Percentiles rank a stretch among this genome's conserved stretches.
These are phyloP conservation scores for Globisporangium heterothallicum DNA, from an alignment of 352 stramenopile genomes.

Conservation along the genomic window DNA sequence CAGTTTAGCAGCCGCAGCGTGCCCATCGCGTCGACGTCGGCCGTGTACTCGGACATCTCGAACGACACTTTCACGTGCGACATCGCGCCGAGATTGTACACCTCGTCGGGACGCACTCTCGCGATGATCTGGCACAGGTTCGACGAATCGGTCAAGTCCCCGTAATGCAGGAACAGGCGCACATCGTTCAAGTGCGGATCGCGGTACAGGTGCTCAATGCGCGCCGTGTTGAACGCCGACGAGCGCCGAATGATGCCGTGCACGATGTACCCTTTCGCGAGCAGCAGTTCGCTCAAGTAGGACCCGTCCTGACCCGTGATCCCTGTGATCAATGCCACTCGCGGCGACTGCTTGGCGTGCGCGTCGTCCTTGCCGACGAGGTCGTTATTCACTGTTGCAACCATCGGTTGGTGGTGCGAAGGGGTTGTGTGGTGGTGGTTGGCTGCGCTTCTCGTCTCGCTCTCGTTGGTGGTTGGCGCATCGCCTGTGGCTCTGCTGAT, in stretches of 20 bases:
- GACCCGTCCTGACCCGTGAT: conserved; percentile 99
- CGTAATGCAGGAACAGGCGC: conserved; percentile 98
- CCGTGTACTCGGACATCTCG: conserved; percentile 99
- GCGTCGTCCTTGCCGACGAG: not conserved
- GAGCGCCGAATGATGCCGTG: conserved; percentile 96
- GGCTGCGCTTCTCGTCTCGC: no score
- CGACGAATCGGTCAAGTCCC: conserved; percentile 96
- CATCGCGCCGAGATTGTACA: conserved; percentile 99
- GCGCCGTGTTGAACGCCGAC: conserved; percentile 97
- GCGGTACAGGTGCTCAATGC: conserved; percentile 97
- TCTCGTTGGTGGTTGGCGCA: no score
- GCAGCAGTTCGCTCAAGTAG: conserved; percentile 96
- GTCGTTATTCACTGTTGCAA: not conserved
- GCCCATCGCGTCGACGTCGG: conserved; percentile 95
- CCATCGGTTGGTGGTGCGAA: no score
- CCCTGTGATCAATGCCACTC: conserved; percentile 93
- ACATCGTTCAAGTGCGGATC: conserved; percentile 93
- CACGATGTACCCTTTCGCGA: conserved; percentile 96
- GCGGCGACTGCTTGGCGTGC: conserved; percentile 6
- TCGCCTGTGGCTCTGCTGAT: no score
- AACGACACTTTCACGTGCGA: conserved; percentile 99
- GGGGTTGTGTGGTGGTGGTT: no score
- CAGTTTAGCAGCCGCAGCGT: conserved; percentile 96
- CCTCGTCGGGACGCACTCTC: conserved; percentile 93
- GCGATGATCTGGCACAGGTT: conserved; percentile 96